Base-by-base conservation (phyloP, 2,329 filamentous ascomycete genomes). In the Nothophaeocryptopus gaeumannii region DNA sequence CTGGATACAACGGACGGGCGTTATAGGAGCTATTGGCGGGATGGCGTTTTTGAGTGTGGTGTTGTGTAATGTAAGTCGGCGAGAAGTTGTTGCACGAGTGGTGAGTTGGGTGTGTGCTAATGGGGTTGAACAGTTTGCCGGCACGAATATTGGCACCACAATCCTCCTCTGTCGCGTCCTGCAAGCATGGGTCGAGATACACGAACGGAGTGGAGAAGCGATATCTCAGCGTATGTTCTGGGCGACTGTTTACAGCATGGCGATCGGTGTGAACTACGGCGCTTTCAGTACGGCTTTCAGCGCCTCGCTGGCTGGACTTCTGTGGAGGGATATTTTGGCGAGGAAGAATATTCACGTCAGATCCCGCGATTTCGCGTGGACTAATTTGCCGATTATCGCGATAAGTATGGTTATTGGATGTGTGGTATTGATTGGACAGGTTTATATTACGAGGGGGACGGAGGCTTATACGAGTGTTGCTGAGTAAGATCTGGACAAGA, bases 91-190 rank as follows among this genome's bases (percentile, higher is more conserved):
- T 84, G 76, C 41, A 43, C 9, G 38, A 8, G 30, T 36, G 39
- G 26, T 16, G n/a, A 7, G 20, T 26, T 26, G 20, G 7, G 20
- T 26, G 20, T 3, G 7, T 26, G 20, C 20, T 26, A 7, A 26
- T 26, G 3, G 20, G 7, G 20, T 7, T 31, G 20, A 16, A 12
- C 53, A 88, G 84, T 89, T 88, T 58, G 83, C 86, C 0, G 86
- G 86, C 13, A 89, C 86, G 1, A 89, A 89, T 56, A 89, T 89
- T 45, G 85, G 86, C 31, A 87, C 85, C 0, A 85, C 85, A 0
- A 89, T 89, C 61, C 78, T 89, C 0, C 74, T 89, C 1, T 87
- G 79, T 8, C 82, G 85, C 2, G 78, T 88, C 5, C 79, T 89
- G 9, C 85, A 89, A 63, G 72, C 79, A 0, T 89, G 86, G 86